These are phyloP conservation scores for Morella rubra DNA, from an alignment of 306 rosid genomes.

Conservation along the genomic window DNA sequence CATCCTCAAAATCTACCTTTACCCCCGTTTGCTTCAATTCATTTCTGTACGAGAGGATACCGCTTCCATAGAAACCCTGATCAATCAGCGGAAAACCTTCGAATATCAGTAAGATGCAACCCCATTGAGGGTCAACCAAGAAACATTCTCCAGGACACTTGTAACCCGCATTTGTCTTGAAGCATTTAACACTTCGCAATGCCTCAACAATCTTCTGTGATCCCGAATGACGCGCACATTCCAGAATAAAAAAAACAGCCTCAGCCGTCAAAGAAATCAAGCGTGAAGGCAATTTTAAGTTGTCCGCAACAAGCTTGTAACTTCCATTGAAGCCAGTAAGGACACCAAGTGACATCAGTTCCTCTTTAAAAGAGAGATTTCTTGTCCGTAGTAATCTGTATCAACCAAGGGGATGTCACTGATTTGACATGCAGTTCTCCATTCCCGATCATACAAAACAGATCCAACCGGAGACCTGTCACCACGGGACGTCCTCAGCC, in stretches of 20 bases:
- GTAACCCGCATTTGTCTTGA: constrained; percentile 61
- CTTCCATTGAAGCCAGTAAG: constrained; percentile 31
- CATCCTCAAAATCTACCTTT: constrained; percentile 55
- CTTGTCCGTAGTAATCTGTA: not conserved
- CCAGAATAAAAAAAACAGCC: constrained; percentile 45
- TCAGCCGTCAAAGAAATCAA: constrained; percentile 40
- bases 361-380: constrained; percentile 43
- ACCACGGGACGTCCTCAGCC: constrained; percentile 61
- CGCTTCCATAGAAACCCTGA: constrained; percentile 40
- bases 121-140: constrained; percentile 58
- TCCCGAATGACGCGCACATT: constrained; percentile 19
- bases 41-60: constrained; percentile 22
- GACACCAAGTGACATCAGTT: constrained; percentile 65
- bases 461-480: constrained; percentile 58
- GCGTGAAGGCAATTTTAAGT: constrained; percentile 47
- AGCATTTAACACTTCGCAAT: constrained; percentile 33
- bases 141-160: constrained; percentile 50
- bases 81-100: constrained; percentile 51
- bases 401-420: constrained; percentile 70
- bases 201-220: constrained; percentile 30
- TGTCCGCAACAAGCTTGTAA: constrained; percentile 42
- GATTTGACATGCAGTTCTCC: constrained; percentile 55
- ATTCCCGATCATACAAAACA: constrained; percentile 47
- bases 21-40: constrained; percentile 51
- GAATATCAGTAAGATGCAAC: constrained; percentile 58